Evolutionary conservation across 1,284 basidiomycete species (phyloP).

Genomic region (Lignosus rhinocerotis): DNA sequence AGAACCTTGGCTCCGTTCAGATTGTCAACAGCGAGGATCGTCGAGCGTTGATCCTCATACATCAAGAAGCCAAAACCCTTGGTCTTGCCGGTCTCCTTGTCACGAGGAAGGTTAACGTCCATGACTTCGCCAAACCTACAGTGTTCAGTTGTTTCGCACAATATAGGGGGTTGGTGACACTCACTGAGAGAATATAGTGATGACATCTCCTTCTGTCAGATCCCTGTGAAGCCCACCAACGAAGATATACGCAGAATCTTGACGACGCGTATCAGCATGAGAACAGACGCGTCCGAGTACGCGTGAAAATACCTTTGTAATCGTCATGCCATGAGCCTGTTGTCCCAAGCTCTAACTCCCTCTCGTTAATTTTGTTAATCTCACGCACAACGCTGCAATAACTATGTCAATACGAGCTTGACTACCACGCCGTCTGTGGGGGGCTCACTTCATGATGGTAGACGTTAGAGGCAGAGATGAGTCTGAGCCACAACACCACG

Average conservation of each 20-base stretch:
- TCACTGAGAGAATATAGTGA: conserved; percentile 97
- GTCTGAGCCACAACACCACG: conserved; percentile 16
- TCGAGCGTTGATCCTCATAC: conserved; percentile 98
- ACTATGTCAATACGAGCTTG: neutral
- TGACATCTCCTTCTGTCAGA: conserved; percentile 96
- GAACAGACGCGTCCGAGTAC: neutral
- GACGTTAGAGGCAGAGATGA: conserved; percentile 4
- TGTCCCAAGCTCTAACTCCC: conserved; percentile 83
- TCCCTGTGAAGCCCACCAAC: conserved; percentile 85
- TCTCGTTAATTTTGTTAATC: conserved; percentile 91
- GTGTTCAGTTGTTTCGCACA: neutral
- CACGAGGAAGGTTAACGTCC: conserved; percentile 92
- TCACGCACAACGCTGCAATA: conserved; percentile 81
- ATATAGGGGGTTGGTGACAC: conserved; percentile 32
- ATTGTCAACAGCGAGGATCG: conserved; percentile 96
- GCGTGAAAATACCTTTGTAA: conserved; percentile 67
- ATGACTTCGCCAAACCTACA: conserved; percentile 91
- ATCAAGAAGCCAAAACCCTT: conserved; percentile 96
- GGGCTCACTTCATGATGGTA: conserved; percentile 66
- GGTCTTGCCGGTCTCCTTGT: conserved; percentile 87
- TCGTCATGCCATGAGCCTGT: conserved; percentile 94
- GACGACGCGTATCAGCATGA: conserved; percentile 5
- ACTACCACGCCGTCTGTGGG: neutral
- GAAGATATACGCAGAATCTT: conserved; percentile 95
- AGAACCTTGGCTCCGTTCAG: conserved; percentile 93